A percentile compares a stretch with the other conserved stretches of the same genome.
These are phyloP conservation scores for Fusarium sp. DNA, from an alignment of 2,329 filamentous ascomycete genomes.

Conservation along the genomic window DNA sequence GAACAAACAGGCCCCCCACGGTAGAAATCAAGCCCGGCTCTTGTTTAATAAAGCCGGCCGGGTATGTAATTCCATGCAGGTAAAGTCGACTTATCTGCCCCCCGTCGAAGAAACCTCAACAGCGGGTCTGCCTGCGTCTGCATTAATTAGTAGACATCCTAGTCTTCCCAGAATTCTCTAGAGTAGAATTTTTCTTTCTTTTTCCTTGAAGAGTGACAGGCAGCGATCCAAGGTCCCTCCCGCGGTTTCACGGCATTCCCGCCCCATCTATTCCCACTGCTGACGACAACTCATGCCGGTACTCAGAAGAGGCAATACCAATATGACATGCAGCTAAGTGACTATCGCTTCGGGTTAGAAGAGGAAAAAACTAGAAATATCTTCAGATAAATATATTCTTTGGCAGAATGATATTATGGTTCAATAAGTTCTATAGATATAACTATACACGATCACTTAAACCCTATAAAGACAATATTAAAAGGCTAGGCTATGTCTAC, in stretches of 20 bases:
- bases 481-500: too few relatives aligned
- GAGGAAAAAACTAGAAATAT: too few relatives aligned
- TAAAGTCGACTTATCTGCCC: slow-evolving; percentile 4
- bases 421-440: too few relatives aligned
- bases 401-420: too few relatives aligned
- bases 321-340: too few relatives aligned
- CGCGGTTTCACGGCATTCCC: slow-evolving; percentile 38
- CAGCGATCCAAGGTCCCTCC: slow-evolving; percentile 21
- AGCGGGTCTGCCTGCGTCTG: background rate
- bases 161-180: slow-evolving; percentile 9
- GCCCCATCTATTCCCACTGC: slow-evolving; percentile 43
- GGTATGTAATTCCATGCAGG: slow-evolving; percentile 15
- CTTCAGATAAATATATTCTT: too few relatives aligned
- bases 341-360: too few relatives aligned
- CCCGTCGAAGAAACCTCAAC: slow-evolving; percentile 19
- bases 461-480: too few relatives aligned
- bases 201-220: slow-evolving; percentile 10
- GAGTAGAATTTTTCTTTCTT: slow-evolving; percentile 26
- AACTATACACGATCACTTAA: too few relatives aligned
- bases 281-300: slow-evolving; percentile 41
- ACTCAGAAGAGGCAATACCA: slow-evolving; percentile 22
- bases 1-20: slow-evolving; percentile 8
- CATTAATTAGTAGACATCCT: slow-evolving; percentile 3
- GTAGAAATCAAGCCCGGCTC: slow-evolving; percentile 1
- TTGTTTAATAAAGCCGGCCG: slow-evolving; percentile 10